Evolutionary conservation across 1,284 basidiomycete species (phyloP), one percentile per base, ranked within the genome.

Genomic region (Pyrrhoderma noxium): DNA sequence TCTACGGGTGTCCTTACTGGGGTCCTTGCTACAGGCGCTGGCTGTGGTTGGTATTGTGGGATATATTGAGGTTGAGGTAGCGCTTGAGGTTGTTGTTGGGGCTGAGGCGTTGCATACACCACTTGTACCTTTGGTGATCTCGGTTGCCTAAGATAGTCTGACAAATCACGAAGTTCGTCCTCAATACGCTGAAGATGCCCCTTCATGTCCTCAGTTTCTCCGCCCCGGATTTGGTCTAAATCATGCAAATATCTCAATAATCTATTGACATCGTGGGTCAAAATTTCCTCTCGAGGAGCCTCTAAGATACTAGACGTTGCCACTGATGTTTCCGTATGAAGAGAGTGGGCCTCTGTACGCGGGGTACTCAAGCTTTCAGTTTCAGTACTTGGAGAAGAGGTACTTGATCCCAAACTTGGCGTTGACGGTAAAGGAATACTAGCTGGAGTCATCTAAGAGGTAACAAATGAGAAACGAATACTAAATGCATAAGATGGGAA

Each of bases 361-460:
- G 82, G 85, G 0, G 85, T 87, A 1, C 74, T 75, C 19, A 85
- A 58, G 52, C 79, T 85, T 51, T 85, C 70, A 42, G 75, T 72
- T 38, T 77, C 68, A 1, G 82, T 75, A 7, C 69, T 66, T 1
- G 68, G 66, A 61, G 63, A 62, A 2, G 65, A 57, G 1, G 68
- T 63, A 3, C 65, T 58, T 16, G 67, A 65, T 0, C 72, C 71
- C 3, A 71, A 64, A 14, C 71, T 67, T 34, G 60, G 51, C 0
- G 56, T 50, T n/a, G 19, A 43, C 22, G 48, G 43, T 37, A 56
- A 47, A 41, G 51, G 41, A 27, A 52, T 49, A 45, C 54, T 56
- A 13, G 55, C 49, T 23, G 74, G 70, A 8, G 62, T 62, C n/a
- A 61, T 51, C 64, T 64, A 49, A 37, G n/a, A 40, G 44, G 51